Evolutionary conservation across 1,284 basidiomycete genomes (phyloP), one percentile per base, ranked within the genome.

Genomic region (Kalmanozyma brasiliensis): DNA sequence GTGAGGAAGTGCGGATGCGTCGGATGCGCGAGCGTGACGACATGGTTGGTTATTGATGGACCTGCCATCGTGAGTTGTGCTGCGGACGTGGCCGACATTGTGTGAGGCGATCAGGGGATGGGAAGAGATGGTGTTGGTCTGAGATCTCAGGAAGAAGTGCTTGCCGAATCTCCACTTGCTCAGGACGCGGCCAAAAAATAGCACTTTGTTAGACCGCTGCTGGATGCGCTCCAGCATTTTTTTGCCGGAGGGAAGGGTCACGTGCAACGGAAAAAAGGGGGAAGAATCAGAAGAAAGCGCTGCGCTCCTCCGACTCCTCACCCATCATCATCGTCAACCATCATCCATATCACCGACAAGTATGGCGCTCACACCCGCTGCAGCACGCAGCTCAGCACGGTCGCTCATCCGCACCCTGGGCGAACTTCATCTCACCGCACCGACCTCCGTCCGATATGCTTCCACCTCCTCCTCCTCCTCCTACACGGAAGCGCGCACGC

Each of bases 1-100:
- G 63, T 58, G 13, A 66, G 30, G 17, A 66, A 71, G 49, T 41
- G 24, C 0, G 59, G 33, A 23, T 33, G 51, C 1, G 38, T 44
- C 1, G 36, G 24, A 19, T 71, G 68, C 1, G 63, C 52, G 22
- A 71, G 48, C 0, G 44, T 52, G 0, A 71, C 35, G 24, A 71
- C 36, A 20, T 71, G 68, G 35, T 62, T 63, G 11, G 56, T 56
- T 9, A 69, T 63, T 1, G 23, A 22, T 29, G 45, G n/a, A n/a
- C n/a, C n/a, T n/a, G n/a, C n/a, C n/a, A n/a, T n/a, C n/a, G n/a
- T n/a, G n/a, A n/a, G n/a, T n/a, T n/a, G 52, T 17, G 29, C 20
- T 17, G 26, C 8, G 1, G 8, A 3, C 2, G 4, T 16, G 24
- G 48, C 19, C 6, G 26, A 24, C 9, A 35, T 3, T 20, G 46